Evolutionary conservation across 2,329 filamentous ascomycete genomes (phyloP), one percentile per base, ranked within the genome.

Genomic region (Dactylellina parvicollis): DNA sequence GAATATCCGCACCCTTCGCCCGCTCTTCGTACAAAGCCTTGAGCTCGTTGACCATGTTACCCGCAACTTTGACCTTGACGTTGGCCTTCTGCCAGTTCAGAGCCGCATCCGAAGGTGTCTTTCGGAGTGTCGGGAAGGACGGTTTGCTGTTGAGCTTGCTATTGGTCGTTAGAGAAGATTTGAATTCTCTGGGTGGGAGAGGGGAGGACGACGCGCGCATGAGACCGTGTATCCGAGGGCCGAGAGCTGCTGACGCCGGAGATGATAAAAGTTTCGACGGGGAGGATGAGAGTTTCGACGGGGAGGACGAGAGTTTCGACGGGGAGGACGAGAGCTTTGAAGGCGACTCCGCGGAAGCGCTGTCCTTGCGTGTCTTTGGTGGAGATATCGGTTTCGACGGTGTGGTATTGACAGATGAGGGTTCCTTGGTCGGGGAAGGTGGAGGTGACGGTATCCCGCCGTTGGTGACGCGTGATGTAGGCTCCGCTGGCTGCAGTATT

Each of bases 21-120:
- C 76, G 50, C 24, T 77, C 76, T 54, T 77, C 76, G 36, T 77
- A 77, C 49, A 77, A 55, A 14, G 76, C 72, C 30, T 75, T 77
- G 18, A 77, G 32, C 22, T 76, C 75, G 34, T 76, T 76, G 1
- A 77, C 76, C 66, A 55, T 72, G 40, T 54, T 49, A 38, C 72
- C 49, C 20, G 75, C 26, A 4, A 69, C 76, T 16, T 73, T 64
- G 32, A 64, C 22, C 50, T 62, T 60, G 36, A 66, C 28, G 44
- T 62, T 47, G 22, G 57, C 49, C 52, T 60, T 52, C 49, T 76
- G 30, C 75, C 75, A 46, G 56, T 69, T 22, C 47, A 67, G 49
- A 7, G 55, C 64, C 12, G 56, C 62, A 20, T 69, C 70, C 1
- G 70, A 74, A 12, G 64, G 70, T 7, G 54, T 57, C 42, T 69